Evolutionary conservation across 2,329 filamentous ascomycete species (phyloP), one percentile per base, ranked within the genome.

Genomic region (Fusarium lyarnte): DNA sequence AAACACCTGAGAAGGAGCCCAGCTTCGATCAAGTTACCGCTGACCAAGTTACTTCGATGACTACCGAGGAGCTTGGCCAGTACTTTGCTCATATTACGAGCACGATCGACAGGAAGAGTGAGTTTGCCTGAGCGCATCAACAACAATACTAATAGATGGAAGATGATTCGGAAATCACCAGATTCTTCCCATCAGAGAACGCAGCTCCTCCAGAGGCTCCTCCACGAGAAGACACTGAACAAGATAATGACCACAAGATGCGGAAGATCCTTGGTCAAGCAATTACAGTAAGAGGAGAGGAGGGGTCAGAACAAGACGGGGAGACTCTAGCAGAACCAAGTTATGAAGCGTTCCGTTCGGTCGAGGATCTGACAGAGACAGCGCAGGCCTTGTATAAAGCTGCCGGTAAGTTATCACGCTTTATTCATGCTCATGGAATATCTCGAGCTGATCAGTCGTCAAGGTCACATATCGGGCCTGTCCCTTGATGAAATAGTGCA

Each of bases 11-110:
- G 31, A 66, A 72, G 29, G 69, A 72, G 8, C 64, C 65, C 12
- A 59, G 86, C 73, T 85, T 89, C 77, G 81, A 89, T 14, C 79
- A 84, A n/a, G 79, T 92, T 27, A 87, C 85, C 10, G 90, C 93
- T 61, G 82, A 84, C 8, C 88, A 94, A 73, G 87, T 93, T 13
- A 85, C 91, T 43, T 79, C 83, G 3, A 91, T 95, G 88, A 85
- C 83, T 6, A 82, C 85, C 9, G 82, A 86, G 27, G 87, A 92
- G 61, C 81, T 94, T 45, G 90, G 93, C 74, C 84, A 88, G 35
- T 94, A 94, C 77, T 86, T 94, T 80, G 86, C 78, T 33, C 76
- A 82, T 23, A 66, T 84, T 17, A 67, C 78, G 19, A 79, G 79
- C 25, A 74, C 80, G 4, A 70, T 79, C 41, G 81, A 82, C 41